These are phyloP conservation scores for Carnegiea gigantea DNA, from an alignment of 179 eudicot species.

Conservation along the genomic window DNA sequence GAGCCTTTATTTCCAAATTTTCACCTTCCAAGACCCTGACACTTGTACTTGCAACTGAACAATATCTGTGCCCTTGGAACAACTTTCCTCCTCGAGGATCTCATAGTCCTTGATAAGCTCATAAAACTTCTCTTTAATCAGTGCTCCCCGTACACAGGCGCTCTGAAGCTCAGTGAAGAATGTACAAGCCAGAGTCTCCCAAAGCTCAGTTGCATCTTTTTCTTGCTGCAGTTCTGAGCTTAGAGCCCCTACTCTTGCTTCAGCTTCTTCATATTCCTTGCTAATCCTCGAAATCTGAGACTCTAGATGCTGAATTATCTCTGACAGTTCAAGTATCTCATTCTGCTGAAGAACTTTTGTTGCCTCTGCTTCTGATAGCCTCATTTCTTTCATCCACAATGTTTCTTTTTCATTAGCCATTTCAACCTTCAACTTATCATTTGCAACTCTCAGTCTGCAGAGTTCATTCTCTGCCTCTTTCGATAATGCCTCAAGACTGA, in stretches of 20 bases:
- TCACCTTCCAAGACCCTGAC: slow-evolving; percentile 57
- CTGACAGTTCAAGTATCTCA: slow-evolving; percentile 41
- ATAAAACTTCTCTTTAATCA: slow-evolving; percentile 64
- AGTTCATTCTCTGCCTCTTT: slow-evolving; percentile 54
- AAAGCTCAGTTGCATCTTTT: slow-evolving; percentile 52
- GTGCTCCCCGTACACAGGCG: slow-evolving; percentile 49
- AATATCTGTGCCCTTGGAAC: slow-evolving; percentile 44
- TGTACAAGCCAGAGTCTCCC: slow-evolving; percentile 61
- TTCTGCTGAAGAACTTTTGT: slow-evolving; percentile 29
- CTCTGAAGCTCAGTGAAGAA: slow-evolving; percentile 62
- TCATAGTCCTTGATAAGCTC: slow-evolving; percentile 57
- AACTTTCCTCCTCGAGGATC: slow-evolving; percentile 43
- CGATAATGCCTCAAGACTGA: slow-evolving; percentile 45
- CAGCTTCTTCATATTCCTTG: slow-evolving; percentile 45
- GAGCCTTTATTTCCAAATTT: slow-evolving; percentile 65
- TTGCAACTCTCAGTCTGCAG: slow-evolving; percentile 28
- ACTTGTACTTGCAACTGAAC: slow-evolving; percentile 49
- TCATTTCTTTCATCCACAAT: slow-evolving; percentile 47
- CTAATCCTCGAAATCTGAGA: slow-evolving; percentile 37
- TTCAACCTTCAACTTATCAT: slow-evolving; percentile 44
- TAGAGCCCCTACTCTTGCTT: slow-evolving; percentile 35
- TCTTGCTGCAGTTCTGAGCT: slow-evolving; percentile 47
- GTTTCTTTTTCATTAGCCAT: slow-evolving; percentile 43
- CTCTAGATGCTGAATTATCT: slow-evolving; percentile 35
- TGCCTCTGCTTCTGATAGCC: slow-evolving; percentile 50